Evolutionary conservation across 768 basidiomycete species (phyloP).

Genomic region (Austroboletus eburneus): DNA sequence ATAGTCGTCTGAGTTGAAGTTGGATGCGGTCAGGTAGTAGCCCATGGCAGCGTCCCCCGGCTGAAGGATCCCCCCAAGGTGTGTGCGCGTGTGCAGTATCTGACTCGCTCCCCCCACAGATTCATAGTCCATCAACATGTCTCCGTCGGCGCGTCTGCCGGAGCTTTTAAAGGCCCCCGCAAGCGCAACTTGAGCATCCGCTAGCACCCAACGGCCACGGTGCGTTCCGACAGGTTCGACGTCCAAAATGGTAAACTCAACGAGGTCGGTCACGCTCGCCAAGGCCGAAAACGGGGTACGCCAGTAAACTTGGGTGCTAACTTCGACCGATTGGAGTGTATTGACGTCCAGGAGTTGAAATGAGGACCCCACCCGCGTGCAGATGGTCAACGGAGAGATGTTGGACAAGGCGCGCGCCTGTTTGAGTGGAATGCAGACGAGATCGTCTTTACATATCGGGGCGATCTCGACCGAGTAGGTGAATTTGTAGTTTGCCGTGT

Average conservation of each 20-base stretch:
- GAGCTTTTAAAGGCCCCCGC: constrained; percentile 72
- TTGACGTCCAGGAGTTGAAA: constrained; percentile 87
- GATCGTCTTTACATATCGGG: constrained; percentile 96
- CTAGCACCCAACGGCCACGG: constrained; percentile 76
- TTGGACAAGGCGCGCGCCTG: constrained; percentile 81
- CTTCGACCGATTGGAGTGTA: constrained; percentile 80
- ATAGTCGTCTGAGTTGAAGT: constrained; percentile 91
- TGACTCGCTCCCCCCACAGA: constrained; percentile 56
- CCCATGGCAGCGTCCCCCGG: constrained; percentile 94
- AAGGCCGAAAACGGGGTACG: constrained; percentile 85
- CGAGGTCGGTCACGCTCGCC: constrained; percentile 76
- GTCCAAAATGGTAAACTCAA: constrained; percentile 94
- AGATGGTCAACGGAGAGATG: constrained; percentile 84
- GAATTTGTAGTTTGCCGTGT: constrained; percentile 94
- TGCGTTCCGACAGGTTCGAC: constrained; percentile 75
- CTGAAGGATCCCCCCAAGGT: constrained; percentile 89
- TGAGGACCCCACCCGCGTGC: constrained; percentile 88
- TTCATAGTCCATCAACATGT: constrained; percentile 59
- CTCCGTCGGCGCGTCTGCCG: constrained; percentile 39
- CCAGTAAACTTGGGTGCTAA: constrained; percentile 81
- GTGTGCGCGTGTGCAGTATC: constrained; percentile 94
- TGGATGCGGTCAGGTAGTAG: constrained; percentile 82
- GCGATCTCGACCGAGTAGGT: constrained; percentile 97
- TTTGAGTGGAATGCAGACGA: constrained; percentile 83
- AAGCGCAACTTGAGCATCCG: constrained; percentile 87